Conservation (phyloP, 495 filamentous ascomycete species). For the Podospora bellae-mahoneyi region DNA sequence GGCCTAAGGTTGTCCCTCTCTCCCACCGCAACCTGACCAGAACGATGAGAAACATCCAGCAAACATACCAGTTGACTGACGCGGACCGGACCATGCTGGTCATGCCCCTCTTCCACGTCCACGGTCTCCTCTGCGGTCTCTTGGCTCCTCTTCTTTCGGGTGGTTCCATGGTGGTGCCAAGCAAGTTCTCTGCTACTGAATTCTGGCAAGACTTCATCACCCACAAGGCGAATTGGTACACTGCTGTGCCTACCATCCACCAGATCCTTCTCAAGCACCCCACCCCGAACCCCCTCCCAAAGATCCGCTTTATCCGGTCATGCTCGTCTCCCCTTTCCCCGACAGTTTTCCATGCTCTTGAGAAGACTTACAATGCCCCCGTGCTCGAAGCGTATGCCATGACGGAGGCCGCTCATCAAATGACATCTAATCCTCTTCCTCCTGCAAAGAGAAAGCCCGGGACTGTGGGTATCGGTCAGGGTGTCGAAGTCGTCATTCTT, state of each 20-base stretch:
- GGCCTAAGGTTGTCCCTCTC: constrained; percentile 78
- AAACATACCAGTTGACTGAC: constrained; percentile 65
- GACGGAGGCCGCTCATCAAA: constrained; percentile 87
- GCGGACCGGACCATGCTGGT: constrained; percentile 77
- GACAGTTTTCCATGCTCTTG: constrained; percentile 70
- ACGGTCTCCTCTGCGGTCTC: constrained; percentile 75
- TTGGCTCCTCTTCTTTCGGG: constrained; percentile 69
- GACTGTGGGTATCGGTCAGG: constrained; percentile 74
- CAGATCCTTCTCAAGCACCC: constrained; percentile 76
- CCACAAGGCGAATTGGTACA: constrained; percentile 81
- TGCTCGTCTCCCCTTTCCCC: constrained; percentile 80
- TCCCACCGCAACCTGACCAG: constrained; percentile 73
- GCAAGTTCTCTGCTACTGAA: constrained; percentile 73
- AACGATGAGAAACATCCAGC: constrained; percentile 63
- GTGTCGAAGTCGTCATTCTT: constrained; percentile 75
- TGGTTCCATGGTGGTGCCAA: constrained; percentile 69
- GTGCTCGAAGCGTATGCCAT: constrained; percentile 89
- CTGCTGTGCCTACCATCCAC: constrained; percentile 84
- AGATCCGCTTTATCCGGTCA: constrained; percentile 82
- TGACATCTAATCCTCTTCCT: constrained; percentile 82
- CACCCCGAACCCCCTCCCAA: constrained; percentile 58
- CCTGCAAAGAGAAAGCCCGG: constrained; percentile 69
- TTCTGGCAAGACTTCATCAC: constrained; percentile 75
- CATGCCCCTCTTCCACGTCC: constrained; percentile 89
- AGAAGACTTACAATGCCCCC: constrained; percentile 66